These are phyloP conservation scores for Tetrapyrgos nigripes DNA, from an alignment of 1,284 basidiomycete species.

Conservation along the genomic window DNA sequence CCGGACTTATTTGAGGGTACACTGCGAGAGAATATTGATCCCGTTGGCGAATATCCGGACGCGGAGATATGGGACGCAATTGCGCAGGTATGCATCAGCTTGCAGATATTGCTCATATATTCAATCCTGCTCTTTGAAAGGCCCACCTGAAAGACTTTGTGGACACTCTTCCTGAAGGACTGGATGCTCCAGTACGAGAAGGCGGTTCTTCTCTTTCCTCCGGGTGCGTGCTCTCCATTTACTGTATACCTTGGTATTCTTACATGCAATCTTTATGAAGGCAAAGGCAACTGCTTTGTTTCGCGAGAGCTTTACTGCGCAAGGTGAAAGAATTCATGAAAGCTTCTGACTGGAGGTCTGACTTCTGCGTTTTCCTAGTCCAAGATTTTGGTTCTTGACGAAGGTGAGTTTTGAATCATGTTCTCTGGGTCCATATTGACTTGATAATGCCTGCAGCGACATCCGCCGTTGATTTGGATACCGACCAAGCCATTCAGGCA, in stretches of 20 bases:
- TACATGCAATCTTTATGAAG: too few species aligned
- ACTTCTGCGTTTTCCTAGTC: slow-evolving; percentile 45
- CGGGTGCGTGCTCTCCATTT: too few species aligned
- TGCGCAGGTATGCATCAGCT: slow-evolving; percentile 58
- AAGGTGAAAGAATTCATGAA: slow-evolving; percentile 45
- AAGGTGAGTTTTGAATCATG: slow-evolving; percentile 55
- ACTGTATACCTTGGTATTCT: too few species aligned
- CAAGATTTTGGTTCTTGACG: slow-evolving; percentile 90
- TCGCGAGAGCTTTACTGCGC: slow-evolving; percentile 78
- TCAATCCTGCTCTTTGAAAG: slow-evolving; percentile 34
- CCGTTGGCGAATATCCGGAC: slow-evolving; percentile 73
- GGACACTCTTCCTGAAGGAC: slow-evolving; percentile 67
- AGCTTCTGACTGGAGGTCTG: neutral
- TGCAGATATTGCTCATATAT: neutral
- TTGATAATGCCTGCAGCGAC: slow-evolving; percentile 54
- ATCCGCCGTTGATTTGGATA: slow-evolving; percentile 89
- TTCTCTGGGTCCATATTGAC: slow-evolving; percentile 4
- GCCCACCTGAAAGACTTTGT: slow-evolving; percentile 76
- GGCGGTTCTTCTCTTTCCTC: slow-evolving; percentile 84
- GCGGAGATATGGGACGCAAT: slow-evolving; percentile 86
- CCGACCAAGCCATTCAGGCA: slow-evolving; percentile 85
- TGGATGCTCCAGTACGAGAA: slow-evolving; percentile 83
- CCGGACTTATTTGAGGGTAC: slow-evolving; percentile 87
- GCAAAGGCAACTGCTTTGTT: slow-evolving; percentile 86
- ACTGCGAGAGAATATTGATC: slow-evolving; percentile 86